Base-by-base conservation (phyloP, 2,329 filamentous ascomycete species). In the Colletotrichum theobromicola region DNA sequence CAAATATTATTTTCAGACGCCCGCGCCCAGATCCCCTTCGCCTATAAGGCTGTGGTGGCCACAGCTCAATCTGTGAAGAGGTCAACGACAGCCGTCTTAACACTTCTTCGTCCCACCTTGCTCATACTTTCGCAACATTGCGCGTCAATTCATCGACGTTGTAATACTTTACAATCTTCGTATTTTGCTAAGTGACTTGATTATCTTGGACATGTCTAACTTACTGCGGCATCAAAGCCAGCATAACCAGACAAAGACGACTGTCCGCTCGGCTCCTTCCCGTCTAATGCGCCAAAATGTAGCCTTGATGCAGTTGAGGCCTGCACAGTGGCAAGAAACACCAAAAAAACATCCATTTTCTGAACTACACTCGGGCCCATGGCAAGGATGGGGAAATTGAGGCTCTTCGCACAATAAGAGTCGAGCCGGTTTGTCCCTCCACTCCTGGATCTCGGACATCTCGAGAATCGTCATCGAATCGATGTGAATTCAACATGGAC, bases 201-300 rank as follows among this genome's bases (percentile, higher is more conserved):
- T n/a, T n/a, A 2, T 13, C 1, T 50, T n/a, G 42, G 12, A n/a
- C 42, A 50, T 21, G 10, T 7, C 24, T 50, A 6, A 50, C n/a
- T 50, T 50, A 2, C n/a, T 50, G 2, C n/a, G 10, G 42, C 42
- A 13, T 21, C 2, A 50, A 21, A 50, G 42, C 1, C 42, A n/a
- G 1, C n/a, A 21, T 5, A 2, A 50, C 1, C 12, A 12, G 0
- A n/a, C 21, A n/a, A 21, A 50, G 5, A 8, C 21, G 13, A 21
- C 42, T 21, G 12, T 1, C 24, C 10, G 42, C 0, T 50, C 24
- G n/a, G 2, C 42, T 50, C 10, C 42, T 50, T 6, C 10, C 42
- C 42, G 42, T 50, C 1, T n/a, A 21, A 10, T 21, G 42, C 42
- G 42, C 42, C n/a, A 21, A 4, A 9, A 42, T n/a, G 16, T 16